phyloP scores from a whole-genome alignment of 2,329 filamentous ascomycete species.

The Corinectria fuckeliana region DNA sequence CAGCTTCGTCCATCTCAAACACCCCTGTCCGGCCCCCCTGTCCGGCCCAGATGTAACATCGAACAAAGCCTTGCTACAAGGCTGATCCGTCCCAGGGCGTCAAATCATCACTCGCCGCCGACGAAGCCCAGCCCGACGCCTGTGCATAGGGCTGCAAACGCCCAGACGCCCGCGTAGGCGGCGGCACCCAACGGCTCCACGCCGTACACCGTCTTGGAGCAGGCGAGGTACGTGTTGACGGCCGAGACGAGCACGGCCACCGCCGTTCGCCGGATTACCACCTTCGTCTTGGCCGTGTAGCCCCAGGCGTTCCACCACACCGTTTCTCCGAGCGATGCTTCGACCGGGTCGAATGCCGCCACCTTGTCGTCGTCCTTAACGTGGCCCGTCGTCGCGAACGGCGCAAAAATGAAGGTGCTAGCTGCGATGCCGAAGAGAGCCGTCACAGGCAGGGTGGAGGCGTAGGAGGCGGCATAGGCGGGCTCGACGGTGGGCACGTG shows the following conservation, averaged over 20 bases:
- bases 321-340: conserved; percentile 72
- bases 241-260: conserved; percentile 64
- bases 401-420: conserved; percentile 78
- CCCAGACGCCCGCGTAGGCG: conserved; percentile 79
- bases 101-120: conserved; percentile 47
- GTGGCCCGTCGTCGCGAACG: conserved; percentile 62
- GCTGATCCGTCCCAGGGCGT: conserved; percentile 17
- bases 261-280: conserved; percentile 69
- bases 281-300: conserved; percentile 66
- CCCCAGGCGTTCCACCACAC: conserved; percentile 77
- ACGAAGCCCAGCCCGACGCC: conserved; percentile 63
- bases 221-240: conserved; percentile 67
- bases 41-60: conserved; percentile 10
- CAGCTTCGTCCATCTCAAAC: conserved; percentile 2
- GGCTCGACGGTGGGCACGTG: conserved; percentile 71
- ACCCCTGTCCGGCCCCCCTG: conserved; percentile 9
- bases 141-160: conserved; percentile 65
- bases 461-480: conserved; percentile 68
- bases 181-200: conserved; percentile 73
- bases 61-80: conserved; percentile 14
- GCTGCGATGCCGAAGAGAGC: conserved; percentile 71
- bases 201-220: conserved; percentile 70
- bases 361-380: conserved; percentile 56
- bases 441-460: conserved; percentile 65
- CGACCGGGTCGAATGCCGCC: conserved; percentile 66